phyloP scores from a whole-genome alignment of 179 eudicot species.

The Drosera spatulata region DNA sequence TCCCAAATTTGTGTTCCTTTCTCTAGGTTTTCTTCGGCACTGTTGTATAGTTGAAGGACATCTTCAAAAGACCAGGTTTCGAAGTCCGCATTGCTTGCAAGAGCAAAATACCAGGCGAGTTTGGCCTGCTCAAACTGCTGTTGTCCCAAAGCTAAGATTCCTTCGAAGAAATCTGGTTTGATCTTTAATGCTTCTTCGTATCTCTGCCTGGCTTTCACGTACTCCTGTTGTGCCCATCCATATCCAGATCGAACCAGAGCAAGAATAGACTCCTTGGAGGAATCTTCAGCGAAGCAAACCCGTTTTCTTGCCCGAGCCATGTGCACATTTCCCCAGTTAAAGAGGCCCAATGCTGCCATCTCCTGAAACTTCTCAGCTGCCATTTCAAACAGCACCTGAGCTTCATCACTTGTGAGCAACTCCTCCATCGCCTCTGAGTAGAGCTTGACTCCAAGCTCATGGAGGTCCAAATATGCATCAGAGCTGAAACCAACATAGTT shows the following conservation, averaged over 20 bases:
- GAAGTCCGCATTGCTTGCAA: conserved; percentile 44
- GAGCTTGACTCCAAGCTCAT: conserved; percentile 75
- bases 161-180: conserved; percentile 84
- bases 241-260: conserved; percentile 41
- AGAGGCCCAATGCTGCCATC: conserved; percentile 87
- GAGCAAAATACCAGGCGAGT: conserved; percentile 76
- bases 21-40: conserved; percentile 83
- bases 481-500: conserved; percentile 78
- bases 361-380: conserved; percentile 89
- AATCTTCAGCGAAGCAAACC: conserved; percentile 47
- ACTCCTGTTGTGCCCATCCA: conserved; percentile 77
- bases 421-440: conserved; percentile 97
- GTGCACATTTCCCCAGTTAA: conserved; percentile 95
- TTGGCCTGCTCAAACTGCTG: conserved; percentile 96
- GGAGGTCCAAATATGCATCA: conserved; percentile 75
- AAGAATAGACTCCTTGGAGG: conserved; percentile 37
- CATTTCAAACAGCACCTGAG: conserved; percentile 53
- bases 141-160: conserved; percentile 60
- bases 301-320: conserved; percentile 82
- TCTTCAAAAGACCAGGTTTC: conserved; percentile 64
- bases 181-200: conserved; percentile 74
- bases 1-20: conserved; percentile 89
- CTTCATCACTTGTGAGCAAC: conserved; percentile 72
- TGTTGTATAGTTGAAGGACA: conserved; percentile 63
- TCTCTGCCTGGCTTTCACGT: conserved; percentile 54